These are phyloP conservation scores for Hirsutella rhossiliensis DNA, from an alignment of 2,329 filamentous ascomycete species.

Conservation along the genomic window DNA sequence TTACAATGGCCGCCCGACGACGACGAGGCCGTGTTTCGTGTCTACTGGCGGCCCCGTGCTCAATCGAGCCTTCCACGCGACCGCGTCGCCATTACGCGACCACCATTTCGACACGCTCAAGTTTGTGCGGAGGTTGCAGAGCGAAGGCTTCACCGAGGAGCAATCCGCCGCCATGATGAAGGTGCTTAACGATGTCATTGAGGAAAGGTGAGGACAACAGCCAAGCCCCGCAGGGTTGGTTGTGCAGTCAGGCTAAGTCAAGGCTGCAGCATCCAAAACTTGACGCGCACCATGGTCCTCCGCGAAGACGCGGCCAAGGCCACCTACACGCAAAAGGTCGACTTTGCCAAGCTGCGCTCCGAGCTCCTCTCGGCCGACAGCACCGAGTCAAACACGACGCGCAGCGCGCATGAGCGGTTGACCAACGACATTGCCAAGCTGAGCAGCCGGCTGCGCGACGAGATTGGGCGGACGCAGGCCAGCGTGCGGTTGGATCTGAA, in stretches of 20 bases:
- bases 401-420: conserved; percentile 80
- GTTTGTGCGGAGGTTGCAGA: conserved; percentile 81
- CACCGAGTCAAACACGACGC: conserved; percentile 79
- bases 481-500: conserved; percentile 88
- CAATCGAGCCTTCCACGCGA: conserved; percentile 54
- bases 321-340: conserved; percentile 79
- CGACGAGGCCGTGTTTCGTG: background rate
- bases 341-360: conserved; percentile 92
- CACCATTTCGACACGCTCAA: conserved; percentile 98
- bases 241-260: background rate
- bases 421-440: conserved; percentile 93
- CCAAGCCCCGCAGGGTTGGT: background rate
- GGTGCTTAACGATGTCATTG: conserved; percentile 89
- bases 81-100: conserved; percentile 48
- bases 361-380: conserved; percentile 88
- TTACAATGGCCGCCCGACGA: background rate
- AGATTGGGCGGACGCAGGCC: conserved; percentile 88
- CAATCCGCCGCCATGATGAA: conserved; percentile 98
- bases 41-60: background rate
- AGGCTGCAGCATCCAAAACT: conserved; percentile 68
- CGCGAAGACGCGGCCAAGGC: conserved; percentile 84
- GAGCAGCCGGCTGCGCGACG: conserved; percentile 77
- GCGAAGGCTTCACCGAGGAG: conserved; percentile 89
- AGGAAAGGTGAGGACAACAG: conserved; percentile 57
- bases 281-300: conserved; percentile 94